Evolutionary conservation across 108 stramenopile species (phyloP).

Genomic region (Skeletonema costatum): DNA sequence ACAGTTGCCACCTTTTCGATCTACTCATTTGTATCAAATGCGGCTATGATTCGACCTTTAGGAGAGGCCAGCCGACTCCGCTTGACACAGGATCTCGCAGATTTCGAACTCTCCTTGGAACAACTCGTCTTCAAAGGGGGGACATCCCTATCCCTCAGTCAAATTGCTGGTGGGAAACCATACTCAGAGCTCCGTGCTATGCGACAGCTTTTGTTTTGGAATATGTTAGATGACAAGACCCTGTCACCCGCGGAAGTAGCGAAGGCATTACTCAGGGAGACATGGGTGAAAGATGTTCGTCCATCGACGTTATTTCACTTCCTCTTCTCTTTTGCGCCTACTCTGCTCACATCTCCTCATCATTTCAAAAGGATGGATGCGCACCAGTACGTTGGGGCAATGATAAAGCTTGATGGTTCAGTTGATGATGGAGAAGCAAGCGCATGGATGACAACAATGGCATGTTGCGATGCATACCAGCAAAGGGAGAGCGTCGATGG

Average conservation of each 20-base stretch:
- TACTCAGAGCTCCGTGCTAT: slow-evolving; percentile 86
- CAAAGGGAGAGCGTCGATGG: slow-evolving; percentile 73
- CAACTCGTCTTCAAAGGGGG: slow-evolving; percentile 76
- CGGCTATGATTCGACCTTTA: slow-evolving; percentile 74
- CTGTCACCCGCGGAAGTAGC: slow-evolving; percentile 57
- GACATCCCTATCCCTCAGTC: slow-evolving; percentile 50
- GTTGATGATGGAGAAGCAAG: slow-evolving; percentile 84
- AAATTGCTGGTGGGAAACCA: slow-evolving; percentile 78
- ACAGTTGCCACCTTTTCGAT: slow-evolving; percentile 80
- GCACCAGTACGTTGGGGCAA: slow-evolving; percentile 74
- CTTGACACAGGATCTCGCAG: slow-evolving; percentile 84
- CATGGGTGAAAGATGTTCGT: slow-evolving; percentile 83
- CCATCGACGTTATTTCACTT: slow-evolving; percentile 86
- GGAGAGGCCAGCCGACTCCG: slow-evolving; percentile 70
- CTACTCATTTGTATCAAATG: slow-evolving; percentile 84
- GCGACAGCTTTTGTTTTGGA: slow-evolving; percentile 89
- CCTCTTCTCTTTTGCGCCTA: slow-evolving; percentile 81
- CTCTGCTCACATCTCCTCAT: slow-evolving; percentile 80
- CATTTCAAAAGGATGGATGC: slow-evolving; percentile 78
- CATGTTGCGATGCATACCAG: slow-evolving; percentile 87
- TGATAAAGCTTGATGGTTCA: slow-evolving; percentile 74
- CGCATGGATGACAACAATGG: slow-evolving; percentile 89
- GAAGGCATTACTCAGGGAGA: slow-evolving; percentile 73
- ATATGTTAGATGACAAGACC: slow-evolving; percentile 71
- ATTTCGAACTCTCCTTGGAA: slow-evolving; percentile 80